Conservation (phyloP, 192 early-diverging fungal species). For the Umbelopsis sp. region DNA sequence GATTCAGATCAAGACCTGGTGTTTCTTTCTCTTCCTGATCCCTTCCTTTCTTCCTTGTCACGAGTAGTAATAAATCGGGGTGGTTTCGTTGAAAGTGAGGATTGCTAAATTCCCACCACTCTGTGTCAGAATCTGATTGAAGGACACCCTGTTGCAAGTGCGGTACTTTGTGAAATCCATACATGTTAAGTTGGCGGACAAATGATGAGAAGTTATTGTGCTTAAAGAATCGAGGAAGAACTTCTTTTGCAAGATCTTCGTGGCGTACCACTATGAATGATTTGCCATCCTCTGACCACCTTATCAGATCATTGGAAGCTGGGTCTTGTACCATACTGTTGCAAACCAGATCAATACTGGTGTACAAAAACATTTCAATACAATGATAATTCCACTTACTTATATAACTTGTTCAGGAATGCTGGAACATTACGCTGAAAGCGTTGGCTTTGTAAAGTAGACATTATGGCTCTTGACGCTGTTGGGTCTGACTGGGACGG, state of each 20-base stretch:
- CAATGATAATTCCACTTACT: conserved; percentile 47
- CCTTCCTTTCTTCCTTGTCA: conserved; percentile 78
- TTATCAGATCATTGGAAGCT: conserved; percentile 81
- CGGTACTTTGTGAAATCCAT: conserved; percentile 97
- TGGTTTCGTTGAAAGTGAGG: conserved; percentile 87
- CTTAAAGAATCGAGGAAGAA: conserved; percentile 89
- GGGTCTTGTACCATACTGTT: conserved; percentile 89
- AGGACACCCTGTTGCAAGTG: conserved; percentile 90
- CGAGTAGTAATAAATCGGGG: conserved; percentile 87
- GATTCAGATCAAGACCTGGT: conserved; percentile 50
- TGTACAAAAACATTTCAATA: not conserved
- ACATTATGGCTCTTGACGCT: conserved; percentile 19
- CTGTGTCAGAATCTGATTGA: conserved; percentile 70
- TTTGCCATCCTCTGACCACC: conserved; percentile 85
- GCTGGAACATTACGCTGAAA: conserved; percentile 69
- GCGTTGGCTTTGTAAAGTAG: conserved; percentile 19
- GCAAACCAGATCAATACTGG: not conserved
- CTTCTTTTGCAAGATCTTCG: conserved; percentile 39
- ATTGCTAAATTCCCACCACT: conserved; percentile 93
- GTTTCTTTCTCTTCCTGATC: conserved; percentile 56
- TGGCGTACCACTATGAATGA: conserved; percentile 75
- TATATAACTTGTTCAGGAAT: conserved; percentile 93
- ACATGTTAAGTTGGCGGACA: conserved; percentile 94
- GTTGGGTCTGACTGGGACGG: not conserved
- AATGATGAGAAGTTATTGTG: conserved; percentile 91